phyloP scores from a whole-genome alignment of 352 stramenopile species.

The Pythium aphanidermatum region DNA sequence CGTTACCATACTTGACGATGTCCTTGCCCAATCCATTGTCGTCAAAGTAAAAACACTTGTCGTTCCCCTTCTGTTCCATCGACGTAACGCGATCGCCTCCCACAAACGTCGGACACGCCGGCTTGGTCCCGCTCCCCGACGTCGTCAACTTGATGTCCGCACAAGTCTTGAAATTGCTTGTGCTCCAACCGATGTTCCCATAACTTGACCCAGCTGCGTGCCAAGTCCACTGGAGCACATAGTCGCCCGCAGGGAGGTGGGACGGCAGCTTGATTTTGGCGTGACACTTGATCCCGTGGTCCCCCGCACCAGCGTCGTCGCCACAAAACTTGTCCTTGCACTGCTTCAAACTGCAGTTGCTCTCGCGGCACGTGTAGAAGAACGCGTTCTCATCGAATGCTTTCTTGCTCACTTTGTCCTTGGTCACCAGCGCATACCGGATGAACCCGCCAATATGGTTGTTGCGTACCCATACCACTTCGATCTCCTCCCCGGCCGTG shows the following conservation, averaged over 20 bases:
- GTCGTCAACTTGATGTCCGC: constrained; percentile 50
- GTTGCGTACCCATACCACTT: constrained; percentile 46
- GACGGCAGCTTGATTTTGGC: constrained; percentile 46
- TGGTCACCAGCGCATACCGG: constrained; percentile 33
- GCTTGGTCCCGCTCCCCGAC: constrained; percentile 19
- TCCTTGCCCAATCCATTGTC: constrained; percentile 38
- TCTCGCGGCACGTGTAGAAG: constrained; percentile 53
- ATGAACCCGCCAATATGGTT: constrained; percentile 60
- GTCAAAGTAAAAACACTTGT: constrained; percentile 59
- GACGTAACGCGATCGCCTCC: constrained; percentile 47
- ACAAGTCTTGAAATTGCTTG: constrained; percentile 41
- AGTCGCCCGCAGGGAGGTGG: constrained; percentile 39
- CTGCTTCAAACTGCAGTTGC: constrained; percentile 31
- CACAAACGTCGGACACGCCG: constrained; percentile 38
- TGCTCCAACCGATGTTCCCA: constrained; percentile 44
- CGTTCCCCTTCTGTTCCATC: constrained; percentile 25
- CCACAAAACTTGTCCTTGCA: constrained; percentile 34
- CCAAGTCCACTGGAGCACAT: constrained; percentile 58
- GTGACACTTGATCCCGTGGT: constrained; percentile 33
- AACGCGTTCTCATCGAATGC: constrained; percentile 47
- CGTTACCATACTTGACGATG: constrained; percentile 39
- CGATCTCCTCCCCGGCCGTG: constrained; percentile 33
- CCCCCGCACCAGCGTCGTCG: constrained; percentile 25
- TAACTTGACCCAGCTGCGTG: constrained; percentile 40
- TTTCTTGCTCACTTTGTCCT: constrained; percentile 22